Percentiles rank a stretch among this genome's conserved stretches.
phyloP scores from a whole-genome alignment of 2,329 filamentous ascomycete species.

The Cryphonectria radicalis region DNA sequence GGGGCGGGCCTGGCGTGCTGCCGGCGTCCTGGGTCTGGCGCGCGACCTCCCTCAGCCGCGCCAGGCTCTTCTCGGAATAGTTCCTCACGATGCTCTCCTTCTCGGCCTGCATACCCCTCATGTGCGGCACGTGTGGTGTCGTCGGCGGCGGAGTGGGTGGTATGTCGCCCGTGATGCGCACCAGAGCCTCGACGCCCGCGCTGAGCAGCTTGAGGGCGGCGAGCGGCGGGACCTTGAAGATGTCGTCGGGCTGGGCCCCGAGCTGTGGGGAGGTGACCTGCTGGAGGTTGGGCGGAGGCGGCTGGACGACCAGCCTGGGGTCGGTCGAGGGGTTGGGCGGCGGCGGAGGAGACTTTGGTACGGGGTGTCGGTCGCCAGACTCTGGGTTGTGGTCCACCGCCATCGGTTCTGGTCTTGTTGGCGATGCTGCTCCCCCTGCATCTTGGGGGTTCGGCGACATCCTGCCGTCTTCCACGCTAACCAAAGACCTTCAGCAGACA shows the following conservation, averaged over 20 bases:
- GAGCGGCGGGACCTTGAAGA: constrained; percentile 73
- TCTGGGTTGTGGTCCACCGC: background rate
- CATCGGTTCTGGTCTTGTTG: constrained; percentile 5
- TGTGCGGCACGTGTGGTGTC: constrained; percentile 65
- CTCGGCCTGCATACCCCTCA: constrained; percentile 65
- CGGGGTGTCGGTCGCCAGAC: constrained; percentile 32
- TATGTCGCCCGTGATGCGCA: constrained; percentile 75
- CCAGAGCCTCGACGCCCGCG: constrained; percentile 70
- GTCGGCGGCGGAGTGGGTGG: constrained; percentile 77
- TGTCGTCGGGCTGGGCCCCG: constrained; percentile 57
- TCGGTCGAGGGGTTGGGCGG: constrained; percentile 44
- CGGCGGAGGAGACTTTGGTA: constrained; percentile 42
- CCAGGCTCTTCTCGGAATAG: constrained; percentile 59
- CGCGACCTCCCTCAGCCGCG: constrained; percentile 48
- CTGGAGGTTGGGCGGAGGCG: constrained; percentile 32
- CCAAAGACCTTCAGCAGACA: background rate
- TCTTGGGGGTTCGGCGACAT: constrained; percentile 29
- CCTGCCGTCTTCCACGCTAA: constrained; percentile 7
- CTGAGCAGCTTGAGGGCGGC: constrained; percentile 82
- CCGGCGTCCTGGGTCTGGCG: constrained; percentile 35
- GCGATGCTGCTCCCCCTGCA: constrained; percentile 13
- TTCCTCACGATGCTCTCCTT: constrained; percentile 64
- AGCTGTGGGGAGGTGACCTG: constrained; percentile 35
- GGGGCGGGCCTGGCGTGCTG: constrained; percentile 23
- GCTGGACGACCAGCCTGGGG: constrained; percentile 37